phyloP scores from a whole-genome alignment of 2,329 filamentous ascomycete species.

The Ophiosphaerella herpotricha region DNA sequence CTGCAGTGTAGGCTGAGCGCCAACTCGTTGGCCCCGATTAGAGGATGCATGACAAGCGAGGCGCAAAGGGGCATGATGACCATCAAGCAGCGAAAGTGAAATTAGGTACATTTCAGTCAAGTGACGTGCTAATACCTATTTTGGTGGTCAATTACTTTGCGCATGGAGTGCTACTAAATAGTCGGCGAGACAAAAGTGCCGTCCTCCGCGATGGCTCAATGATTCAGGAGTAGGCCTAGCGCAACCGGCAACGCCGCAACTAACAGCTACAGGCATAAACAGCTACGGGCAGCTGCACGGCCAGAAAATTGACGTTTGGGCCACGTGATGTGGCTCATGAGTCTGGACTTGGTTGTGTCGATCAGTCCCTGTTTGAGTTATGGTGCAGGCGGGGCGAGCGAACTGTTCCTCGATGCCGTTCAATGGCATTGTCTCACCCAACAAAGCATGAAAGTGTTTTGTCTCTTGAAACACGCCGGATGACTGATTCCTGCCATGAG shows the following conservation, averaged over 20 bases:
- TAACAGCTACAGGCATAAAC: not conserved
- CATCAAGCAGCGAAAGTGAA: not conserved
- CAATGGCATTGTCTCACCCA: slow-evolving; percentile 1
- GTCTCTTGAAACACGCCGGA: too few relatives aligned
- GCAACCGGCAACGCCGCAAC: not conserved
- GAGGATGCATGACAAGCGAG: not conserved
- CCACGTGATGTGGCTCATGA: not conserved
- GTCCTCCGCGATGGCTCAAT: slow-evolving; percentile 22
- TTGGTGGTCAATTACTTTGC: slow-evolving; percentile 9
- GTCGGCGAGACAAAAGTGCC: slow-evolving; percentile 34
- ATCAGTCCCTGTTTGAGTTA: slow-evolving; percentile 21
- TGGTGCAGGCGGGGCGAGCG: slow-evolving; percentile 6
- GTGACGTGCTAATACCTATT: slow-evolving; percentile 10
- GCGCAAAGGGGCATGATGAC: slow-evolving; percentile 8
- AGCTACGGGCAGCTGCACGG: slow-evolving; percentile 19
- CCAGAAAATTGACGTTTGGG: slow-evolving; percentile 10
- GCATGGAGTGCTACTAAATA: slow-evolving; percentile 9
- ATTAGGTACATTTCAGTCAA: slow-evolving; percentile 1
- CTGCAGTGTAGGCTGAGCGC: slow-evolving; percentile 18
- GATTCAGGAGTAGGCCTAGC: slow-evolving; percentile 5
- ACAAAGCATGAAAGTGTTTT: not conserved
- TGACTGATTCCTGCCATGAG: too few relatives aligned
- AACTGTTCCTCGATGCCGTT: too few relatives aligned
- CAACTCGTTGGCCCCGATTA: not conserved
- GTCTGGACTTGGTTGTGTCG: slow-evolving; percentile 12